Conservation (phyloP, 2,329 filamentous ascomycete species). For the Talaromyces sp. region DNA sequence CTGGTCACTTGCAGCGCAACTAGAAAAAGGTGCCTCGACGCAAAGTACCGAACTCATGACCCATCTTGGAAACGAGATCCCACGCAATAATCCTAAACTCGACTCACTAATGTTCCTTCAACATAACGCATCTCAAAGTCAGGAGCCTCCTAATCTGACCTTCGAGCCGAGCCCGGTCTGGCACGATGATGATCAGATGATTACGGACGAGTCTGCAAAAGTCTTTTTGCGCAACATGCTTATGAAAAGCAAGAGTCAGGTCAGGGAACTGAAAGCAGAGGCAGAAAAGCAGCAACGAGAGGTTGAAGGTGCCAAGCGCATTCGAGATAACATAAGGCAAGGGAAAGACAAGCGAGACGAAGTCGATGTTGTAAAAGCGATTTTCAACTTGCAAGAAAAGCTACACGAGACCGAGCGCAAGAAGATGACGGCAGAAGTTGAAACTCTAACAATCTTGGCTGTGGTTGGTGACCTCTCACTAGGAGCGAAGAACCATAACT, state of each 20-base stretch:
- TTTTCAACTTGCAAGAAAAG: constrained; percentile 80
- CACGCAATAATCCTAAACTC: constrained; percentile 79
- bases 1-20: constrained; percentile 75
- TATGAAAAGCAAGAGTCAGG: constrained; percentile 80
- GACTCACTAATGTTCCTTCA: constrained; percentile 98
- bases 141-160: constrained; percentile 77
- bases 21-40: constrained; percentile 77
- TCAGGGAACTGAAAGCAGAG: constrained; percentile 76
- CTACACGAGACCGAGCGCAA: constrained; percentile 81
- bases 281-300: constrained; percentile 83
- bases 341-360: constrained; percentile 88
- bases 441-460: constrained; percentile 87
- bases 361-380: constrained; percentile 75
- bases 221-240: constrained; percentile 89
- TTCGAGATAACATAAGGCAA: constrained; percentile 74
- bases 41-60: constrained; percentile 71
- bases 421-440: constrained; percentile 83
- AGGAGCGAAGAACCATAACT: constrained; percentile 92
- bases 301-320: constrained; percentile 71
- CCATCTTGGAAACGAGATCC: constrained; percentile 75
- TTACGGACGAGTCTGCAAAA: constrained; percentile 82
- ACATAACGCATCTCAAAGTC: constrained; percentile 80
- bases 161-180: constrained; percentile 97
- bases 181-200: constrained; percentile 88
- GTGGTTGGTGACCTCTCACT: constrained; percentile 89